Conservation (phyloP, 257 asterid species). For the Avicennia marina region DNA sequence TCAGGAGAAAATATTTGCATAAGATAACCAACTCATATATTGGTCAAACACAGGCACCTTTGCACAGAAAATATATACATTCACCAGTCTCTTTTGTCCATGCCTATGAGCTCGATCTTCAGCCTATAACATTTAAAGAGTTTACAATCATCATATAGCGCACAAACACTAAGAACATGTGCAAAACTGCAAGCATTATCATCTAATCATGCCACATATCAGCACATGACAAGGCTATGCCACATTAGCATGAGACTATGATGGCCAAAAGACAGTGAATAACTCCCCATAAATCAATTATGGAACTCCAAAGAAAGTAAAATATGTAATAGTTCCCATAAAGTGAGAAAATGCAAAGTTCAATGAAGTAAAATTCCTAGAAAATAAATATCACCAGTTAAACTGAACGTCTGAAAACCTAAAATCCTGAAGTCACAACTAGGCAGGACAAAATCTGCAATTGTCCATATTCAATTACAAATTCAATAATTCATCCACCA, state of each 20-base stretch:
- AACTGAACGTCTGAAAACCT: too few relatives aligned
- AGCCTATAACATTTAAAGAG: slow-evolving; percentile 52
- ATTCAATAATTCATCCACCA: background rate
- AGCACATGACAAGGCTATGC: too few relatives aligned
- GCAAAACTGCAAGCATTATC: too few relatives aligned
- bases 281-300: too few relatives aligned
- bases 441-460: background rate
- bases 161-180: too few relatives aligned
- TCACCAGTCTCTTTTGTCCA: slow-evolving; percentile 84
- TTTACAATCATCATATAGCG: too few relatives aligned
- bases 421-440: background rate
- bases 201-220: too few relatives aligned
- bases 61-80: slow-evolving; percentile 85
- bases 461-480: background rate
- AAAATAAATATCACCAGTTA: too few relatives aligned
- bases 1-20: background rate
- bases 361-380: too few relatives aligned
- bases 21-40: slow-evolving; percentile 14
- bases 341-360: slow-evolving; percentile 12
- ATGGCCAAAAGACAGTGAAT: too few relatives aligned
- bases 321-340: background rate
- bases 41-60: slow-evolving; percentile 44
- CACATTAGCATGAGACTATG: too few relatives aligned
- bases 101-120: slow-evolving; percentile 97
- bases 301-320: background rate